Evolutionary conservation across 805 yeast species (phyloP).

Genomic region (Kluyveromyces starmeri): DNA sequence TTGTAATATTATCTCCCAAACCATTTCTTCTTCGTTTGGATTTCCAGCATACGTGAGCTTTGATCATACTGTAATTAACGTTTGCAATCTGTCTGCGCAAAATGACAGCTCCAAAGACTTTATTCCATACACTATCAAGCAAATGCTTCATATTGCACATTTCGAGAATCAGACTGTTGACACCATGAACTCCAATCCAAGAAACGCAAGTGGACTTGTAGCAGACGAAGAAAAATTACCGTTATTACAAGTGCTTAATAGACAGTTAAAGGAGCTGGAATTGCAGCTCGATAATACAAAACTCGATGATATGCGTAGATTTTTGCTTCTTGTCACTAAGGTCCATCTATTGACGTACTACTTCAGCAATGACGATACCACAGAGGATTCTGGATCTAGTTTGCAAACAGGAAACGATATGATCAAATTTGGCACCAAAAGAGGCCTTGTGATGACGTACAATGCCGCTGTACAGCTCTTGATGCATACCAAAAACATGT

Average conservation of each 20-base stretch:
- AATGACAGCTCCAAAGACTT: constrained; percentile 18
- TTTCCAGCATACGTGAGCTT: constrained; percentile 88
- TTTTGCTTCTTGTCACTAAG: constrained; percentile 62
- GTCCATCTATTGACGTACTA: constrained; percentile 78
- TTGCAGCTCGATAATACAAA: constrained; percentile 34
- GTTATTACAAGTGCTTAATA: constrained; percentile 56
- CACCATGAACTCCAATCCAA: constrained; percentile 61
- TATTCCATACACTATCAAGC: constrained; percentile 54
- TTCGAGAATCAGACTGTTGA: constrained; percentile 80
- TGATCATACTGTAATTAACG: constrained; percentile 56
- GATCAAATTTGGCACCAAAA: constrained; percentile 48
- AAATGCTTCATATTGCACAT: constrained; percentile 74
- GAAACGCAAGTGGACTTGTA: constrained; percentile 57
- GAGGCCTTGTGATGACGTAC: constrained; percentile 68
- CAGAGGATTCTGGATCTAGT: constrained; percentile 2
- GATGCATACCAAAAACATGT: constrained; percentile 56
- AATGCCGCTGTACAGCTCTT: constrained; percentile 70
- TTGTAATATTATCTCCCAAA: constrained; percentile 83
- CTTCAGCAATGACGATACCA: constrained; percentile 44
- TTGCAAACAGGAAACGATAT: constrained; percentile 11
- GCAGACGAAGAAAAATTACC: constrained; percentile 68
- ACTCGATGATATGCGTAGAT: constrained; percentile 60
- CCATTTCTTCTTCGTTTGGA: constrained; percentile 86
- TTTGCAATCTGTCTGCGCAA: constrained; percentile 33
- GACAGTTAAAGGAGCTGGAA: constrained; percentile 72